These are phyloP conservation scores for Candida chilensis DNA, from an alignment of 805 yeast genomes.

Conservation along the genomic window DNA sequence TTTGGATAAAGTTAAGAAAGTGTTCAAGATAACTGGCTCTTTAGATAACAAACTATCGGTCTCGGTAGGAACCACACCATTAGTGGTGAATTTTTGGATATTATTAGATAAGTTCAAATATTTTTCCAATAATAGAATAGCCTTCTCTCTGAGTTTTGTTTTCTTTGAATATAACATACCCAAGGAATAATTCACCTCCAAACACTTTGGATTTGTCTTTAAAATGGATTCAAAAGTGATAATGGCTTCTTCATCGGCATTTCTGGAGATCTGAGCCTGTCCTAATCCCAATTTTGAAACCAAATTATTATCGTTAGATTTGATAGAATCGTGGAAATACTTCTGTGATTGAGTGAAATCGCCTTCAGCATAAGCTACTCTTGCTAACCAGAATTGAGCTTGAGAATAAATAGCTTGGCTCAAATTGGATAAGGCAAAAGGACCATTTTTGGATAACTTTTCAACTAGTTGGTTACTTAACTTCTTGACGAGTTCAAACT, in stretches of 20 bases:
- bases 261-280: constrained; percentile 71
- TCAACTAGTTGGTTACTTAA: constrained; percentile 42
- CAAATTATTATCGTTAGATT: constrained; percentile 52
- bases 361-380: constrained; percentile 52
- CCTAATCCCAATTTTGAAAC: constrained; percentile 79
- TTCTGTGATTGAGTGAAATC: constrained; percentile 67
- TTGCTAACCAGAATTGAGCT: constrained; percentile 70
- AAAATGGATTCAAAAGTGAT: constrained; percentile 73
- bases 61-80: too few relatives aligned
- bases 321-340: constrained; percentile 63
- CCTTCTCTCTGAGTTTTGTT: constrained; percentile 29
- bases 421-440: constrained; percentile 11
- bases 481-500: constrained; percentile 46
- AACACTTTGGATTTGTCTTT: constrained; percentile 54
- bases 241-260: constrained; percentile 73
- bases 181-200: constrained; percentile 67
- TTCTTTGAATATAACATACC: constrained; percentile 67
- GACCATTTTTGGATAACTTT: constrained; percentile 9
- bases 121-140: constrained; percentile 58
- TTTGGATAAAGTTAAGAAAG: constrained; percentile 59
- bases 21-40: constrained; percentile 55
- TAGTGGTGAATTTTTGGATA: constrained; percentile 21
- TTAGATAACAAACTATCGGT: too few relatives aligned
- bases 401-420: constrained; percentile 23
- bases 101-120: constrained; percentile 58